Evolutionary conservation across 768 basidiomycete species (phyloP).

Genomic region (Kwoniella shandongensis): DNA sequence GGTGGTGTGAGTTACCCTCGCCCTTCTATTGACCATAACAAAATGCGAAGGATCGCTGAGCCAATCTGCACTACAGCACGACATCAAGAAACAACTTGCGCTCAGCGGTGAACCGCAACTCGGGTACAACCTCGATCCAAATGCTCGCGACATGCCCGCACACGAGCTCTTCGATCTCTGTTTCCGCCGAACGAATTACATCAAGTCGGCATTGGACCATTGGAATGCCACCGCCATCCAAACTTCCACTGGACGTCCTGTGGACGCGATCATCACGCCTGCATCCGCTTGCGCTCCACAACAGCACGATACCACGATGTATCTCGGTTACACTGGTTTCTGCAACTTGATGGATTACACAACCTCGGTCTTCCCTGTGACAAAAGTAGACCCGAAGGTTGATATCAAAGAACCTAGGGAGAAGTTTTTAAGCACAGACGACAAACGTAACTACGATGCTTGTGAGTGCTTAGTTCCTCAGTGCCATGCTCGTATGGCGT

Average conservation of each 20-base stretch:
- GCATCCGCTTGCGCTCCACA: conserved; percentile 63
- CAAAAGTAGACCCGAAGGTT: conserved; percentile 60
- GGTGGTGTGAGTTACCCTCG: conserved; percentile 18
- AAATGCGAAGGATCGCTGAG: too few relatives aligned
- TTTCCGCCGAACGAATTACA: conserved; percentile 58
- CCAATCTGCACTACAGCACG: not conserved
- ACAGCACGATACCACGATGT: conserved; percentile 66
- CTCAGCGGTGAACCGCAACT: conserved; percentile 44
- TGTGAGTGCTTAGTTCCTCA: conserved; percentile 58
- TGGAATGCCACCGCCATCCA: conserved; percentile 61
- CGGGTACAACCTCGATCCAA: conserved; percentile 55
- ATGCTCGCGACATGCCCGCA: conserved; percentile 57
- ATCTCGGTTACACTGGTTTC: conserved; percentile 61
- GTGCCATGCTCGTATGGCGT: conserved; percentile 38
- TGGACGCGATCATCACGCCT: conserved; percentile 73
- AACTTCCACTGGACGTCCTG: conserved; percentile 69
- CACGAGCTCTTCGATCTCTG: conserved; percentile 71
- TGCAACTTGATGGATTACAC: conserved; percentile 72
- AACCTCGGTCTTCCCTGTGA: conserved; percentile 65
- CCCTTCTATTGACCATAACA: too few relatives aligned
- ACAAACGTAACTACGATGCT: conserved; percentile 59
- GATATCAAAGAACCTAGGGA: conserved; percentile 59
- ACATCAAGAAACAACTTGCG: conserved; percentile 14
- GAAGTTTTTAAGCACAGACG: conserved; percentile 58
- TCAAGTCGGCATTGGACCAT: conserved; percentile 63